Evolutionary conservation across 1,139 yeast genomes (phyloP).

Genomic region (Saccharomyces hybrid): DNA sequence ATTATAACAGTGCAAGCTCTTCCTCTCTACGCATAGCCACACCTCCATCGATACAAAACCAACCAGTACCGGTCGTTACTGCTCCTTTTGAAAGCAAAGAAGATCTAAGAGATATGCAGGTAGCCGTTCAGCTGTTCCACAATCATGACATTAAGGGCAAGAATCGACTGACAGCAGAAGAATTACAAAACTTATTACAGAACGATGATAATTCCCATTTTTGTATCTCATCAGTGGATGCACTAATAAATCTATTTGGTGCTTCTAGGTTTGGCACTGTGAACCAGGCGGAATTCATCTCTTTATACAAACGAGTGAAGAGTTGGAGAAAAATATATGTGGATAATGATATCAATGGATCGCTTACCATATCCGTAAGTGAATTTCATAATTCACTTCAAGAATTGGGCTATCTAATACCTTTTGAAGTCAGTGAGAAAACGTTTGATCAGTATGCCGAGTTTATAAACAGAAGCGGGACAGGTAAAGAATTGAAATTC

Average conservation of each 20-base stretch:
- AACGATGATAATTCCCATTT: slow-evolving; percentile 32
- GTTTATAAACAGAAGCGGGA: slow-evolving; percentile 25
- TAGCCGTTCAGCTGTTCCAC: slow-evolving; percentile 27
- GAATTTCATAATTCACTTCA: slow-evolving; percentile 32
- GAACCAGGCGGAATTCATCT: slow-evolving; percentile 28
- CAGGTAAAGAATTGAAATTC: slow-evolving; percentile 58
- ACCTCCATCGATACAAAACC: not conserved
- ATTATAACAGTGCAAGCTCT: not conserved
- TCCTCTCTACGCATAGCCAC: not conserved
- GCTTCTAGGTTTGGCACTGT: slow-evolving; percentile 32
- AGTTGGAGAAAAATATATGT: slow-evolving; percentile 33
- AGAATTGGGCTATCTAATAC: slow-evolving; percentile 30
- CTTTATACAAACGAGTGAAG: slow-evolving; percentile 30
- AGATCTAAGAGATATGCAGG: slow-evolving; percentile 23
- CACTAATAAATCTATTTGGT: slow-evolving; percentile 31
- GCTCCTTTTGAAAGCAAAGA: slow-evolving; percentile 9
- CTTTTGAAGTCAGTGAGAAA: slow-evolving; percentile 31
- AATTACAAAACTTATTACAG: slow-evolving; percentile 30
- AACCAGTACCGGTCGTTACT: slow-evolving; percentile 1
- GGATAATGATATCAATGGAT: slow-evolving; percentile 32
- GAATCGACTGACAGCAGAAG: slow-evolving; percentile 30
- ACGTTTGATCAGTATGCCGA: slow-evolving; percentile 32
- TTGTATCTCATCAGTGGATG: slow-evolving; percentile 29
- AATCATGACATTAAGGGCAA: slow-evolving; percentile 28
- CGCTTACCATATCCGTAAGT: slow-evolving; percentile 27